phyloP scores from a whole-genome alignment of 768 basidiomycete genomes.

The Tricholoma sp. region DNA sequence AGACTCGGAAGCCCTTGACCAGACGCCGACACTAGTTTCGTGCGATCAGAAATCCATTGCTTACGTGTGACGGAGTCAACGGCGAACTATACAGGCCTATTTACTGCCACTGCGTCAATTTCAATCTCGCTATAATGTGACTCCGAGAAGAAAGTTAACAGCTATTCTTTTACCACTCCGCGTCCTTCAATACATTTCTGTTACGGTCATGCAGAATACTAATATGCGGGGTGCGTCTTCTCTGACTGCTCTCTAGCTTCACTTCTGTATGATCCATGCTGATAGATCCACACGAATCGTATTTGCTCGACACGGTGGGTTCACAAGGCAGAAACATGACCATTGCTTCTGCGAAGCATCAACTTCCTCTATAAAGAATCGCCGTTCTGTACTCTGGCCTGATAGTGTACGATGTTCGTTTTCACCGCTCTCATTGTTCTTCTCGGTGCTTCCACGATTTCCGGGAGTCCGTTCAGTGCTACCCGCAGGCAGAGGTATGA shows the following conservation, averaged over 20 bases:
- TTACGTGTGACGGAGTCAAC: neutral
- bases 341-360: neutral
- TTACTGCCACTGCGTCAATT: neutral
- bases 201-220: constrained; percentile 12
- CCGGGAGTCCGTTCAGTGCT: constrained; percentile 23
- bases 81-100: no score
- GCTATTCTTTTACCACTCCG: neutral
- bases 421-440: constrained; percentile 22
- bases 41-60: neutral
- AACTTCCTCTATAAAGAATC: constrained; percentile 2
- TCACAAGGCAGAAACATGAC: neutral
- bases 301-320: neutral
- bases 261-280: neutral
- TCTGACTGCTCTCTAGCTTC: constrained; percentile 6
- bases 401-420: constrained; percentile 20
- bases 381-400: neutral
- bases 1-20: no score
- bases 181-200: neutral
- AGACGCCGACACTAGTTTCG: no score
- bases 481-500: constrained; percentile 12
- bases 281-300: constrained; percentile 1
- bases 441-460: constrained; percentile 20
- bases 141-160: neutral
- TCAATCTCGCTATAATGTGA: neutral
- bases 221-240: constrained; percentile 12